Evolutionary conservation across 352 stramenopile genomes (phyloP).

Genomic region (Stephanocyclus meneghinianus): DNA sequence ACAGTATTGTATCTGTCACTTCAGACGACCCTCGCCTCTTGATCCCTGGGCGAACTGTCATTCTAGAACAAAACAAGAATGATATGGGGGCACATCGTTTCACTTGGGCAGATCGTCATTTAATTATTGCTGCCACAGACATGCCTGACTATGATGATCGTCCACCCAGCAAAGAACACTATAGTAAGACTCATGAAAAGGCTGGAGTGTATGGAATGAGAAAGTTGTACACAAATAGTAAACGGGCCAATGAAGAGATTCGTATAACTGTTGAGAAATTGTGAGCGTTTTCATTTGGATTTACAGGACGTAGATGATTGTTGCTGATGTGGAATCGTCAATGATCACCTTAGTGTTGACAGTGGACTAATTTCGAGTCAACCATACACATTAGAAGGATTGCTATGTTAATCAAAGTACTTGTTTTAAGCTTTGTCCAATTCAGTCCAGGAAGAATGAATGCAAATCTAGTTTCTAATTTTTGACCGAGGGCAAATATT

Average conservation of each 20-base stretch:
- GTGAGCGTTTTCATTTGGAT: slow-evolving; percentile 14
- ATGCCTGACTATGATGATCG: slow-evolving; percentile 77
- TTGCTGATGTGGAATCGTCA: slow-evolving; percentile 20
- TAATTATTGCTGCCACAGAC: slow-evolving; percentile 78
- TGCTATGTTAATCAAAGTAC: not conserved
- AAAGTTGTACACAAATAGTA: slow-evolving; percentile 69
- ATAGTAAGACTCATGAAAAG: slow-evolving; percentile 78
- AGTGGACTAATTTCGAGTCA: not conserved
- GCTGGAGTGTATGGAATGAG: slow-evolving; percentile 74
- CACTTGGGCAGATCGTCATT: slow-evolving; percentile 67
- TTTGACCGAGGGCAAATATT: too few species aligned
- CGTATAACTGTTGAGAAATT: slow-evolving; percentile 61
- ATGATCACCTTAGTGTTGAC: not conserved
- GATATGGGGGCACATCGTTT: slow-evolving; percentile 83
- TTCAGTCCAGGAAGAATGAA: not conserved
- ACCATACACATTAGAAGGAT: not conserved
- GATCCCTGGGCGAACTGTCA: slow-evolving; percentile 68
- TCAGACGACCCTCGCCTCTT: slow-evolving; percentile 43
- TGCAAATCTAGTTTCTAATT: not conserved
- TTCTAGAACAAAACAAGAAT: slow-evolving; percentile 78
- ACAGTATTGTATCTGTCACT: slow-evolving; percentile 40
- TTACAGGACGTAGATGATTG: not conserved
- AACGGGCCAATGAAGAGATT: slow-evolving; percentile 67
- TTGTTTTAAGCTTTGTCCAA: not conserved
- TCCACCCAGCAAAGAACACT: slow-evolving; percentile 65